Conservation (phyloP, 2,329 filamentous ascomycete genomes). For the Trematosphaeria pertusa region DNA sequence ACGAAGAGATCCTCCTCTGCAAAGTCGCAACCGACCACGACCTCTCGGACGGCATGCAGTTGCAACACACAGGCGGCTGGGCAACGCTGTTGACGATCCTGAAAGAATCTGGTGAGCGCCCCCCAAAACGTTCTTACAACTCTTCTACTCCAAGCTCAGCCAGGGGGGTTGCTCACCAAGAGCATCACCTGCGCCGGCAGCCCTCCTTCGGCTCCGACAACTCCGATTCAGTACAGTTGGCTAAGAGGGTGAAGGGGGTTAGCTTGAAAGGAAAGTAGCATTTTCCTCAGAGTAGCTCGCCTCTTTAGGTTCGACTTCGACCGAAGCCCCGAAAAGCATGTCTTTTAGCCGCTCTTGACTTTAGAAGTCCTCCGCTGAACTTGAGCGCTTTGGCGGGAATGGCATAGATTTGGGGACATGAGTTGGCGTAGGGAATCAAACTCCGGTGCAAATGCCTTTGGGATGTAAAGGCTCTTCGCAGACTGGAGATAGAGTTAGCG, state of each 20-base stretch:
- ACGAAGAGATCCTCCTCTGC: conserved; percentile 86
- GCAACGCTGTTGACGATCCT: conserved; percentile 91
- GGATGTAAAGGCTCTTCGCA: too few relatives aligned
- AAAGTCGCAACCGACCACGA: conserved; percentile 83
- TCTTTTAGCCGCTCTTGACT: background rate
- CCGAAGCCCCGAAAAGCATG: conserved; percentile 1
- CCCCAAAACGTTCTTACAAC: conserved; percentile 70
- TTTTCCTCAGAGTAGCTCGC: conserved; percentile 1
- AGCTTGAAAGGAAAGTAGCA: conserved; percentile 52
- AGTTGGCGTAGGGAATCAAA: too few relatives aligned
- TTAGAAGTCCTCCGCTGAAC: background rate
- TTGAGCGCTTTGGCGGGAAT: background rate
- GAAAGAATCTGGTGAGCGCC: conserved; percentile 96
- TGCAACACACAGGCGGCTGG: conserved; percentile 90
- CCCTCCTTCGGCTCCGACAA: conserved; percentile 50
- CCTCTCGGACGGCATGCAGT: conserved; percentile 78
- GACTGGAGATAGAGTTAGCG: too few relatives aligned
- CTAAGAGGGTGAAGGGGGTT: conserved; percentile 71
- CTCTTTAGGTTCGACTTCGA: conserved; percentile 28
- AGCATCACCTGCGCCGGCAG: conserved; percentile 29
- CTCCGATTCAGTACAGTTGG: conserved; percentile 65
- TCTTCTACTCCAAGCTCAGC: conserved; percentile 38
- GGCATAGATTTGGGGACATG: too few relatives aligned
- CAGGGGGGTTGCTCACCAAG: conserved; percentile 46
- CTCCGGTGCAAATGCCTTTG: too few relatives aligned